Evolutionary conservation across 2,329 filamentous ascomycete species (phyloP).

Genomic region (Dichotomopilus funicola): DNA sequence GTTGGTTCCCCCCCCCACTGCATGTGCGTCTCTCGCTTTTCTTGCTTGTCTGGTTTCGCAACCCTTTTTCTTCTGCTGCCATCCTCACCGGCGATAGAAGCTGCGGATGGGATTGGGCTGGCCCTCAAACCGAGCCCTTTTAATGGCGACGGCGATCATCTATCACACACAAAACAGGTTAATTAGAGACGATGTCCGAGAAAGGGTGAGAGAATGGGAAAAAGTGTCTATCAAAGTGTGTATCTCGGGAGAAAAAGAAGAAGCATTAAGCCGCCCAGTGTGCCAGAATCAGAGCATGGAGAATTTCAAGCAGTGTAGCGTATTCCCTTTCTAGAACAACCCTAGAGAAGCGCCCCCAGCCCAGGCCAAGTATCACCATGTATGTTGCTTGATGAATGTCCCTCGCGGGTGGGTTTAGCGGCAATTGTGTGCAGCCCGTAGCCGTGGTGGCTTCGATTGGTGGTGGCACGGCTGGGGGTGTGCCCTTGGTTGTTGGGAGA

Average conservation of each 20-base stretch:
- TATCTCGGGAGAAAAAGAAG: not conserved
- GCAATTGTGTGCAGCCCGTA: not conserved
- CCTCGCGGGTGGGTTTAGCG: not conserved
- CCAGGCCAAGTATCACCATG: not conserved
- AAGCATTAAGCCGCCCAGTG: not conserved
- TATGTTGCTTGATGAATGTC: not conserved
- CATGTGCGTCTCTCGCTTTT: too few species aligned
- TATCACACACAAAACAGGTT: conserved; percentile 9
- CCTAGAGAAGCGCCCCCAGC: too few species aligned
- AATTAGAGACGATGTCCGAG: conserved; percentile 3
- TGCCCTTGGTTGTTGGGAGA: not conserved
- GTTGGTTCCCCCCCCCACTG: too few species aligned
- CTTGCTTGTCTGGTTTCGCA: too few species aligned
- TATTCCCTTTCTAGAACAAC: not conserved
- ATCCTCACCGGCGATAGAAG: too few species aligned
- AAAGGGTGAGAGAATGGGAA: not conserved
- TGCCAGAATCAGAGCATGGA: conserved; percentile 14
- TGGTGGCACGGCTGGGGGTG: conserved; percentile 1
- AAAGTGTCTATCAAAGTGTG: not conserved
- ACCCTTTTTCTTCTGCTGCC: too few species aligned
- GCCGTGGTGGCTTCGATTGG: not conserved
- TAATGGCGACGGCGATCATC: conserved; percentile 16
- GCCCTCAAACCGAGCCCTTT: not conserved
- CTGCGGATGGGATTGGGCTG: too few species aligned
- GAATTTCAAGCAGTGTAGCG: not conserved